Base-by-base conservation (phyloP, 1,284 basidiomycete species). In the Tilletia caries region DNA sequence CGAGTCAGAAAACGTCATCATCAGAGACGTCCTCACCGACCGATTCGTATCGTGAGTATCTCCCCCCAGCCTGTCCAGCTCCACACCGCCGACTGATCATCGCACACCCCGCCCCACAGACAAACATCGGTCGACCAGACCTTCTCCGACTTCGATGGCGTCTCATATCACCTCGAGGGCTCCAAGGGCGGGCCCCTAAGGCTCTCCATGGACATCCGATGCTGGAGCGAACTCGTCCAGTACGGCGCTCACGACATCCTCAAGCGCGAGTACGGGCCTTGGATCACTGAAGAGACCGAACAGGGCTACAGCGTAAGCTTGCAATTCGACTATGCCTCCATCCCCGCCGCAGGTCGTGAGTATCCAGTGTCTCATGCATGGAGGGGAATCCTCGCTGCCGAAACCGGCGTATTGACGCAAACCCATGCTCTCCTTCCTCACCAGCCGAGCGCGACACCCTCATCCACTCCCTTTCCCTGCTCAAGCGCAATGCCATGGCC, bases 61-160 rank as follows among this genome's bases (percentile, higher is more conserved):
- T 41, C 37, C 15, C 15, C 37, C 15, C 37, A 5, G 6, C 13
- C 37, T 41, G 10, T 41, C 37, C 37, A 6, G 8, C 37, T 41
- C 37, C 15, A 6, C 37, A 41, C 37, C 37, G 1, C 37, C 37
- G 37, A 6, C 8, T 1, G 27, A 1, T 12, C 29, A 18, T 54
- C 65, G 65, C 41, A 13, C 34, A 20, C 67, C 68, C n/a, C n/a
- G n/a, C n/a, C 13, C 50, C 8, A 37, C 84, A 96, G 93, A 82
- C 92, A 95, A 18, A 89, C 90, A 3, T 89, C 92, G 25, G 87
- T 96, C 71, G 96, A 98, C 85, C 91, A 98, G 71, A 89, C 92
- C 71, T 98, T 98, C 78, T 95, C 97, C 68, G 95, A 98, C 85
- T 98, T 94, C 81, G 96, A 99, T 85, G 92, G 93, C 66, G 95